Base-by-base conservation (phyloP, 2,329 filamentous ascomycete species). In the Nemania diffusa region DNA sequence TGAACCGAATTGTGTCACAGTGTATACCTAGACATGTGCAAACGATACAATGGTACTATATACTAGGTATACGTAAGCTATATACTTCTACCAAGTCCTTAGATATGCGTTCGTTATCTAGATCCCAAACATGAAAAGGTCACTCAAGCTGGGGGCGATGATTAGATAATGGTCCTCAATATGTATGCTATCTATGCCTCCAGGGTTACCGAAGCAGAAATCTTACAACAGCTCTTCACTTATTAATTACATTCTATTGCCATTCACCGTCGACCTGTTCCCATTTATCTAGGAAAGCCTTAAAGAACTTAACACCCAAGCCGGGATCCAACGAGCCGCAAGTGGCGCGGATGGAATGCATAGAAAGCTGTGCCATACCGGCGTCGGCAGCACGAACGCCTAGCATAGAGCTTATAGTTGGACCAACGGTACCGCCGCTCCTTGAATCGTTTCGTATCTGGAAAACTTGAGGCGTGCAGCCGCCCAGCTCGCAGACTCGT, bases 401-500 rank as follows among this genome's bases (percentile, higher is more conserved):
- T 80, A 96, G 92, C 29, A 87, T 88, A 29, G 90, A 89, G 72
- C 90, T 93, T 40, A 97, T 85, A 87, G 94, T 94, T 0, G 96
- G 96, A 0, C 96, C 96, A n/a, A 98, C 94, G 0, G 96, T 99
- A 17, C 96, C 96, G 32, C 96, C 96, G 75, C 90, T 93, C 62
- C 95, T 85, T 9, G 87, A 91, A 80, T 98, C 96, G 78, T 98
- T 99, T 64, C 96, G 85, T 78, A 98, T 98, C 85, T 97, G 94
- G 85, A 98, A 98, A 5, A 92, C 84, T 81, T 98, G 96, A 61
- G 97, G 85, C 55, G 86, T 88, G 64, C 88, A 88, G 57, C 84
- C 92, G 68, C 85, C 87, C 66, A 92, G 89, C 72, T 94, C 90
- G 7, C 93, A 94, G 44, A 97, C 88, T 27, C 92, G 87, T 72